Percentiles rank a stretch among this genome's conserved stretches.
Conservation (phyloP, 768 basidiomycete species). For the Russula olivacea region DNA sequence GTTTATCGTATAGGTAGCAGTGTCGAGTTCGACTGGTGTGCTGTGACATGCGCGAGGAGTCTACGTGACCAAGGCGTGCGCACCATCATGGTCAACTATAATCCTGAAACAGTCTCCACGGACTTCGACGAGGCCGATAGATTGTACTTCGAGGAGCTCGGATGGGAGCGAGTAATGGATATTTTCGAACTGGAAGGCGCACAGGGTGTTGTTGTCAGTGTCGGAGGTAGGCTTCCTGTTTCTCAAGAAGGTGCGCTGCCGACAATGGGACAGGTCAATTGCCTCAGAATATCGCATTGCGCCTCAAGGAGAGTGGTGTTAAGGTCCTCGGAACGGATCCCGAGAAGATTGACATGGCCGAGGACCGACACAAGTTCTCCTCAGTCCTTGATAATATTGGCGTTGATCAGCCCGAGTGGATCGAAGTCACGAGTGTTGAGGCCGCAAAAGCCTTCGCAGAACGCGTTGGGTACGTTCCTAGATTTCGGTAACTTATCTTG, state of each 20-base stretch:
- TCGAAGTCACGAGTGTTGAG: slow-evolving; percentile 80
- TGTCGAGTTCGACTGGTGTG: slow-evolving; percentile 99
- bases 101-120: slow-evolving; percentile 98
- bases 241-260: neutral
- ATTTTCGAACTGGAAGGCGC: slow-evolving; percentile 96
- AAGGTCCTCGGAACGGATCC: slow-evolving; percentile 97
- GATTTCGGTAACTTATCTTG: neutral
- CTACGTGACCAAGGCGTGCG: slow-evolving; percentile 88
- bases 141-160: slow-evolving; percentile 97
- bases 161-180: slow-evolving; percentile 98
- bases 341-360: slow-evolving; percentile 89
- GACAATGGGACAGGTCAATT: slow-evolving; percentile 63
- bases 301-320: slow-evolving; percentile 84
- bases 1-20: slow-evolving; percentile 98
- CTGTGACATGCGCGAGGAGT: slow-evolving; percentile 95
- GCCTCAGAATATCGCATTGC: slow-evolving; percentile 96
- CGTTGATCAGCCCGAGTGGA: slow-evolving; percentile 97
- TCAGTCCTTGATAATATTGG: slow-evolving; percentile 90
- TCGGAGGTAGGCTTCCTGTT: slow-evolving; percentile 66
- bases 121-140: slow-evolving; percentile 99
- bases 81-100: slow-evolving; percentile 99
- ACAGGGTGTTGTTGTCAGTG: slow-evolving; percentile 91
- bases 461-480: slow-evolving; percentile 63
- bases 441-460: slow-evolving; percentile 89
- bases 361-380: slow-evolving; percentile 99